phyloP scores from a whole-genome alignment of 345 rosid genomes.

The Carallia brachiata region DNA sequence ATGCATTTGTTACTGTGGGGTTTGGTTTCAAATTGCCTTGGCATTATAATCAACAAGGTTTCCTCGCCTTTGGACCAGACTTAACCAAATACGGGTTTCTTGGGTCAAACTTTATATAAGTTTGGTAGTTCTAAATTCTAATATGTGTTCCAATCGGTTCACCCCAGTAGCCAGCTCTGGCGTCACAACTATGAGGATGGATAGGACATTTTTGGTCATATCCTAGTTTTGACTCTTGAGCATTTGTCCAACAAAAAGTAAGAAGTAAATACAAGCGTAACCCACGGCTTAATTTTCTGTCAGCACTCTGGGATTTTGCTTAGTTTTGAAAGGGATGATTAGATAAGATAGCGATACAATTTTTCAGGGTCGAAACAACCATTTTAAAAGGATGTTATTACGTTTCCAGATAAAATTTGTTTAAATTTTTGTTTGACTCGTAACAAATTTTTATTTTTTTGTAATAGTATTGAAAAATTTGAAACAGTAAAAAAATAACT shows the following conservation, averaged over 20 bases:
- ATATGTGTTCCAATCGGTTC: constrained; percentile 50
- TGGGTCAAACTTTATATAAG: constrained; percentile 45
- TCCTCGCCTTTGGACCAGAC: constrained; percentile 51
- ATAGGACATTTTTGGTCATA: not conserved
- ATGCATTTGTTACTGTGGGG: constrained; percentile 17
- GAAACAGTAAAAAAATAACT: too few species aligned
- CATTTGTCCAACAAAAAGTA: not conserved
- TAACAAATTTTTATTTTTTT: too few species aligned
- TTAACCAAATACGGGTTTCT: constrained; percentile 49
- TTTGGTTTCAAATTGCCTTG: constrained; percentile 20
- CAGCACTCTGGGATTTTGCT: too few species aligned
- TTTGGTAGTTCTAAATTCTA: constrained; percentile 39
- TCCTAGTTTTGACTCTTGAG: not conserved
- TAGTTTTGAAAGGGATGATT: not conserved
- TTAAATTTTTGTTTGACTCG: too few species aligned
- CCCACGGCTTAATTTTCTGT: not conserved
- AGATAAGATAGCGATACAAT: constrained; percentile 15
- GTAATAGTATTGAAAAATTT: too few species aligned
- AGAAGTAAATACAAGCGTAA: not conserved
- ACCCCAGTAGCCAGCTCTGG: constrained; percentile 76
- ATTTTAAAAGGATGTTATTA: not conserved
- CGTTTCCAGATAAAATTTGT: too few species aligned
- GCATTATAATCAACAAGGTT: constrained; percentile 42
- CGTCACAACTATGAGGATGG: constrained; percentile 66
- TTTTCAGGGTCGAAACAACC: constrained; percentile 18